Evolutionary conservation across 2,329 filamentous ascomycete species (phyloP), one percentile per base, ranked within the genome.

Genomic region (Byssoonygena ceratinophila): DNA sequence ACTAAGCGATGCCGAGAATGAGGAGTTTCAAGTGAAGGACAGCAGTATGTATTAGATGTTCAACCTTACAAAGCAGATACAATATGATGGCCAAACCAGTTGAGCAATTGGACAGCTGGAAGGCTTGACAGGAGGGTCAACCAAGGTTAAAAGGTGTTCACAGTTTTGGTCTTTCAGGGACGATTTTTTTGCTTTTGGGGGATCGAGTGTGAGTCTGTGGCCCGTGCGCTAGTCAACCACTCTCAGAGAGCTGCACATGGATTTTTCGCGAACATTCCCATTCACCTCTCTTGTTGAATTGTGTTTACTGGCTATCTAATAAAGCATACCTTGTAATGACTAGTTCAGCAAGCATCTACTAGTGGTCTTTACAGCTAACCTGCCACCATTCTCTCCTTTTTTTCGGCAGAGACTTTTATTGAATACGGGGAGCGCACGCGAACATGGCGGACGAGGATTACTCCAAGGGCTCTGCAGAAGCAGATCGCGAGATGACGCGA

Each of bases 401-500:
- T 59, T 52, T 52, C 59, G 59, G 48, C 9, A 16, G 5, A 22
- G 36, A 31, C 41, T 12, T 18, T 34, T 22, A 8, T 23, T 46
- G 32, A 47, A 7, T 20, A 27, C 20, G 36, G 7, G 32, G 22
- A 23, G 22, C 41, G 37, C 47, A 36, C 25, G 51, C 43, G 18
- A 57, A 44, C 55, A 71, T 71, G 69, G 57, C 54, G 23, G 69
- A 72, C 50, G 68, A 68, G 20, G 68, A 70, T 36, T 65, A 62
- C 29, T 63, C 65, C 31, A 54, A 59, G 50, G 59, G 63, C 54
- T 66, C 66, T 52, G 63, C 61, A 29, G 69, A 71, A 32, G 66
- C 67, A 52, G 64, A 68, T 54, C 65, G 64, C 59, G 68, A 71
- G 59, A 68, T 69, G 63, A 77, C 80, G 59, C 82, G 86, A 66